These are phyloP conservation scores for Coleophoma eucalyptorum DNA, from an alignment of 2,329 filamentous ascomycete genomes.

Conservation along the genomic window DNA sequence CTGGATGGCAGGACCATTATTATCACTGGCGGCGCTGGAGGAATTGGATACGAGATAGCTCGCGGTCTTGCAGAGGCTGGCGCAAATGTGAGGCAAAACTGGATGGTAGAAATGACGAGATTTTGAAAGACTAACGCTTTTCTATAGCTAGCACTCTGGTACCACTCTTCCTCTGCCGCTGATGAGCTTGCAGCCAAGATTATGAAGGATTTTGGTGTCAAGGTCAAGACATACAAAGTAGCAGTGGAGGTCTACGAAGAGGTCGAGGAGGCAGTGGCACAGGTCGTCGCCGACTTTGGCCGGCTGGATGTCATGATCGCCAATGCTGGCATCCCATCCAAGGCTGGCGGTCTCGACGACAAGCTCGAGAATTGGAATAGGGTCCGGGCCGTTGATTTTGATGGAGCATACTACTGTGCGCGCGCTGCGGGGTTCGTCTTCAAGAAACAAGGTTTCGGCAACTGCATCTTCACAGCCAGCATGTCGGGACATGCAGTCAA, in stretches of 20 bases:
- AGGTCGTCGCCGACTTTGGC: slow-evolving; percentile 61
- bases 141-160: slow-evolving; percentile 27
- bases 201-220: slow-evolving; percentile 6
- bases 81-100: slow-evolving; percentile 24
- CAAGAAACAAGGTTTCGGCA: slow-evolving; percentile 54
- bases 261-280: slow-evolving; percentile 65
- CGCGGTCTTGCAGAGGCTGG: slow-evolving; percentile 38
- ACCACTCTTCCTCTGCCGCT: slow-evolving; percentile 23
- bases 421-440: slow-evolving; percentile 65
- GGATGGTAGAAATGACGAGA: no score
- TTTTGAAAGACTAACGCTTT: background rate
- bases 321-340: slow-evolving; percentile 73
- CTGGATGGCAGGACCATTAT: slow-evolving; percentile 38
- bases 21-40: slow-evolving; percentile 40
- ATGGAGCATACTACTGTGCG: slow-evolving; percentile 69
- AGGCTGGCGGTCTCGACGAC: slow-evolving; percentile 44
- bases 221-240: slow-evolving; percentile 55
- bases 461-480: slow-evolving; percentile 69
- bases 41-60: slow-evolving; percentile 38
- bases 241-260: slow-evolving; percentile 67
- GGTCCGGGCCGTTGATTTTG: slow-evolving; percentile 77
- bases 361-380: slow-evolving; percentile 70
- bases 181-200: slow-evolving; percentile 23
- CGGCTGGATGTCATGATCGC: slow-evolving; percentile 69
- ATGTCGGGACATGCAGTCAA: slow-evolving; percentile 82